These are phyloP conservation scores for Marchantia paleacea DNA, from an alignment of 225 moss, liverwort and hornwort genomes.

Conservation along the genomic window DNA sequence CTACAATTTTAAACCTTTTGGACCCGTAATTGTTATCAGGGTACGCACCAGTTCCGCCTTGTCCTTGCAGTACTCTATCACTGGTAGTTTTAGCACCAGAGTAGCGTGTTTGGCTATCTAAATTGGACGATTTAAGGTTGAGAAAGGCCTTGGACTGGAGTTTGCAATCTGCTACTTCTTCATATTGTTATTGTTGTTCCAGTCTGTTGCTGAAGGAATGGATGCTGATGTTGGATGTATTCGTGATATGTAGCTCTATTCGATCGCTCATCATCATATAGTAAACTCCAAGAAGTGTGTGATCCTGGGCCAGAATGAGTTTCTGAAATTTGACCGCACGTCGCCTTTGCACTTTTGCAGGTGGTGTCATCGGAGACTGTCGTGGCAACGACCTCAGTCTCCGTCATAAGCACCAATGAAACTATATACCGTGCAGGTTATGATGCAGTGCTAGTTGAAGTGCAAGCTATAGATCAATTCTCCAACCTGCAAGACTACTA, in stretches of 20 bases:
- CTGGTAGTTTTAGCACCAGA: too few species aligned
- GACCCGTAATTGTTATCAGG: slow-evolving; percentile 41
- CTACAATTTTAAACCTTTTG: slow-evolving; percentile 33
- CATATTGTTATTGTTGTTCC: too few species aligned
- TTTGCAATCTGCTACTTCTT: too few species aligned
- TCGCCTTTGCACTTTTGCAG: slow-evolving; percentile 11
- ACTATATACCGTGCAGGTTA: slow-evolving; percentile 40
- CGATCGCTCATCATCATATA: too few species aligned
- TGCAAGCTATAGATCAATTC: slow-evolving; percentile 46
- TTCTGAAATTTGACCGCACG: background rate
- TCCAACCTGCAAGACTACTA: slow-evolving; percentile 50
- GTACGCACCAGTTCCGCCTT: slow-evolving; percentile 9
- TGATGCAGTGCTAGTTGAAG: slow-evolving; percentile 43
- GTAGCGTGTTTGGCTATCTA: too few species aligned
- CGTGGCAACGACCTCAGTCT: slow-evolving; percentile 30
- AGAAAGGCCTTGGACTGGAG: too few species aligned
- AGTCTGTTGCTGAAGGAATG: too few species aligned
- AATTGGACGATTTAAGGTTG: too few species aligned
- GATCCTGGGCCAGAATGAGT: background rate
- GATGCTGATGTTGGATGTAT: too few species aligned
- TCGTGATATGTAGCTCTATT: too few species aligned
- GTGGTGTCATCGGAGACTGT: slow-evolving; percentile 42
- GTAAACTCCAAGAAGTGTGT: too few species aligned
- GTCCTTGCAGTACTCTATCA: too few species aligned
- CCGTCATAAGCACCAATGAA: slow-evolving; percentile 33